Base-by-base conservation (phyloP, 106 monocot species). In the Dendrobium catenatum region DNA sequence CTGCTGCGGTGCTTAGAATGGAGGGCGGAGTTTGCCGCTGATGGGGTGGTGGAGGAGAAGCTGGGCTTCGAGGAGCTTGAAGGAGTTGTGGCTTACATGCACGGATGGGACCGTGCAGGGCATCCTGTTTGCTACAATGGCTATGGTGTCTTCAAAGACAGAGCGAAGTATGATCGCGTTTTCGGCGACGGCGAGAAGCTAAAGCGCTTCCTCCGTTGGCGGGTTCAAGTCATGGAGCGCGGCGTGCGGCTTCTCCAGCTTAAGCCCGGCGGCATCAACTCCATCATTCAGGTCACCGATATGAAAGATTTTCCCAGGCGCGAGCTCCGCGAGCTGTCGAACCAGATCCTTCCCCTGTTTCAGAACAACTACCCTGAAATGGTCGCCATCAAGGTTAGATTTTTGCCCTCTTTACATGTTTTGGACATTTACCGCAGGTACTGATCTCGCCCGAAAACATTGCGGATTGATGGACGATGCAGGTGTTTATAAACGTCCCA, bases 331-430 rank as follows among this genome's bases (percentile, higher is more conserved):
- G 86, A 82, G 2, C 93, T 90, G 31, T 93, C 91, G n/a, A 85
- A 86, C 72, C 91, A 90, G 75, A 91, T 93, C 77, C 86, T 96
- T 48, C 79, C 87, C 15, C 85, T 96, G 4, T 93, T 96, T 76
- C 96, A 96, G 88, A 93, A 96, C 82, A 96, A 96, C 81, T 96
- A 96, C 79, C 96, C 96, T 0, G 96, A 96, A 82, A 80, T 96
- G 87, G 96, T 96, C 20, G 91, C 93, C 10, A 84, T 88, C 81
- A 96, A 96, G 89, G 96, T 91, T 5, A 77, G 19, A 8, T 72
- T 80, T 1, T 9, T 6, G 20, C 19, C 19, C 20, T 41, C 37
- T 19, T 51, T 10, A 13, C 10, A 51, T 13, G 13, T 51, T 3
- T 51, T 51, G 3, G 10, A 13, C 16, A 11, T 10, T 11, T 13